Conservation (phyloP, 139 green algal genomes). For the Chlorella sp. region DNA sequence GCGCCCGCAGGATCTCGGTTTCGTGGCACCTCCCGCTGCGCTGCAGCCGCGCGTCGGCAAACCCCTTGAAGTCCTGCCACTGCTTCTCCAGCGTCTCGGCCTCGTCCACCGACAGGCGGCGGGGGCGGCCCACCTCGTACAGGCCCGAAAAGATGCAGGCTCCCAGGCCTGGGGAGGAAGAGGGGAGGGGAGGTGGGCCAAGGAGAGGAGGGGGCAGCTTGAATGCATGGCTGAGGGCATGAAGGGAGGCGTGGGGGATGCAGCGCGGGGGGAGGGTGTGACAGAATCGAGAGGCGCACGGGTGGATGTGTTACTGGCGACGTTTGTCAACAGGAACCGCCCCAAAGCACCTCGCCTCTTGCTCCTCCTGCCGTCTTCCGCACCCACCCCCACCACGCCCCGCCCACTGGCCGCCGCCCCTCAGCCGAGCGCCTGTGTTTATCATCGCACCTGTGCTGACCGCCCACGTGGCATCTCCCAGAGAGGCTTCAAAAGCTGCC, state of each 20-base stretch:
- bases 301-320: too few species aligned
- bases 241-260: not conserved
- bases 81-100: slow-evolving; percentile 65
- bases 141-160: slow-evolving; percentile 64
- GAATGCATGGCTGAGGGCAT: not conserved
- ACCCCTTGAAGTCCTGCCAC: slow-evolving; percentile 79
- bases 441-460: slow-evolving; percentile 74
- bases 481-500: slow-evolving; percentile 7
- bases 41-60: slow-evolving; percentile 62
- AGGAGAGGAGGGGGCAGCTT: not conserved
- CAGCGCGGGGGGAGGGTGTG: not conserved
- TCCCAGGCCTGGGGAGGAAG: slow-evolving; percentile 33
- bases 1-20: slow-evolving; percentile 68
- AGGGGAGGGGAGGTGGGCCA: not conserved
- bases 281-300: too few species aligned
- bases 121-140: slow-evolving; percentile 79
- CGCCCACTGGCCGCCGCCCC: too few species aligned
- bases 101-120: slow-evolving; percentile 62
- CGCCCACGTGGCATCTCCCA: slow-evolving; percentile 59
- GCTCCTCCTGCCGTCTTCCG: too few species aligned
- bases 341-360: too few species aligned
- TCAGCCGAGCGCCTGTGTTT: too few species aligned
- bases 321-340: not conserved
- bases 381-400: not conserved
- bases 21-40: slow-evolving; percentile 75